Base-by-base conservation (phyloP, 2,329 filamentous ascomycete species). In the Gaeumannomyces sp. region DNA sequence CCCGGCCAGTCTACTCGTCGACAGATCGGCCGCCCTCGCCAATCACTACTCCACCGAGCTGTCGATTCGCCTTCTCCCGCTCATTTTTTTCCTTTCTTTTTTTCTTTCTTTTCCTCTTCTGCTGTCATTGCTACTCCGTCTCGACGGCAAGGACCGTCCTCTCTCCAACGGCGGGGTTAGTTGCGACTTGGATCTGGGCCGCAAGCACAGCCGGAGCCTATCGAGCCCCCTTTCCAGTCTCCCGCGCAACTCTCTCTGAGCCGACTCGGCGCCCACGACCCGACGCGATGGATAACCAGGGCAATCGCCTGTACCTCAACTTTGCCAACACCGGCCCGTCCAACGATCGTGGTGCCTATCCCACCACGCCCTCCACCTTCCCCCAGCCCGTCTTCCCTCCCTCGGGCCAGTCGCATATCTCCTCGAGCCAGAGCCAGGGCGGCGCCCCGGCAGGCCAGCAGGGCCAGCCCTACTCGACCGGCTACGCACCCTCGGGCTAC, bases 291-390 rank as follows among this genome's bases (percentile, higher is more conserved):
- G 81, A 83, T 71, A 75, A 77, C 71, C 80, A 80, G 77, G 87
- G 87, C 72, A 85, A 85, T 69, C 83, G 85, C 66, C 82, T 90
- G 65, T 83, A 85, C 73, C 83, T 91, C 73, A 89, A 89, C 77
- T 85, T 88, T 71, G 83, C 81, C 73, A 88, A 84, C 76, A 35
- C 61, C 14, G 33, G 38, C 19, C 60, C 60, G 60, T 38, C 85
- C 72, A 83, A 82, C 75, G 89, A 89, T 75, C 84, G 89, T 74
- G 82, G 89, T 74, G 82, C 87, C 70, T 93, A 91, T 82, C 91
- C 90, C 70, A 93, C 94, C 64, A 97, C 94, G 13, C 94, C 94
- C 63, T 97, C 94, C 69, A 97, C 93, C 66, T 98, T 98, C 74
- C 94, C 94, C 16, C 94, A 98, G 79, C 93, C 93, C 67, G 90